Evolutionary conservation across 805 yeast species (phyloP), one percentile per base, ranked within the genome.

Genomic region (Candida arabinofermentans): DNA sequence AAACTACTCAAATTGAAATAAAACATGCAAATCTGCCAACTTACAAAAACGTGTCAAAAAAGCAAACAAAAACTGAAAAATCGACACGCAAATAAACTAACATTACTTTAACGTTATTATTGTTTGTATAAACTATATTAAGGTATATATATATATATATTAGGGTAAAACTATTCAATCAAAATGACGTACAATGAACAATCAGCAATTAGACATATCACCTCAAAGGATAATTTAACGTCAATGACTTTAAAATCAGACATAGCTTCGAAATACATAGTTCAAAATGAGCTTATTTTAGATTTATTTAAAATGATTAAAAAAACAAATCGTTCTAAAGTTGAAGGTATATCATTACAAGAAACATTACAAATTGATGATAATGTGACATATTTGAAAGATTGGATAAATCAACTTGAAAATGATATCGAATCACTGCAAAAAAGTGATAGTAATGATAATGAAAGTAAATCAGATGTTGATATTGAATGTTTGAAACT

Each of bases 221-320:
- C 57, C 2, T 39, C 47, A 8, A 48, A 47, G 5, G 60, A 48
- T 17, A 60, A 54, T 0, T 35, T 61, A 14, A 52, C 59, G 17
- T 50, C 54, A 12, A 44, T 64, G 2, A 61, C 70, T 3, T 39
- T 65, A 30, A 55, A 65, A 38, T 58, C 68, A 1, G 61, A 61
- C 41, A 41, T 62, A 14, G 67, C 65, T 1, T 54, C 69, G 10
- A 58, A 62, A 35, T 65, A 56, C 39, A 46, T 59, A 4, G 45
- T 63, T 24, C 55, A 59, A 18, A 63, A 61, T 34, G 69, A 63
- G 40, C 44, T 63, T 3, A 43, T 65, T 5, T 34, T 57, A 5
- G 51, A 51, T 24, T 50, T 53, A 9, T 39, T 57, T 16, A 45
- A 48, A 8, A 36, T 47, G 8, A 37, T 50, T 4, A 39, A 44